Evolutionary conservation across 1,139 yeast genomes (phyloP).

Genomic region (Casaregolazyma suthepensis): DNA sequence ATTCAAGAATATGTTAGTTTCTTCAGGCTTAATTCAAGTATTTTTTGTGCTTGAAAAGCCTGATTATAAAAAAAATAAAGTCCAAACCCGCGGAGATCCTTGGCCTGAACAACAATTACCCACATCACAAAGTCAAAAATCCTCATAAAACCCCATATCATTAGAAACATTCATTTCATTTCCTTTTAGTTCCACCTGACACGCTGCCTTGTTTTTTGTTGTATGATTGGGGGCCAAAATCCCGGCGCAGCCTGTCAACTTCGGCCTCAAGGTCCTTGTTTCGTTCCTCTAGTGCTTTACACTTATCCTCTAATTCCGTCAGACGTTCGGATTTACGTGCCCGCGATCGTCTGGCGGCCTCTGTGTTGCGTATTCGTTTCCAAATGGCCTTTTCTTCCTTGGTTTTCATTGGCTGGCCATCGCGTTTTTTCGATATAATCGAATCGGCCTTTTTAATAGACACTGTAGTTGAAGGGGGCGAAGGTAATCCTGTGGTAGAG

Average conservation of each 20-base stretch:
- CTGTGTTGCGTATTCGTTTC: conserved; percentile 94
- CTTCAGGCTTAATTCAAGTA: not conserved
- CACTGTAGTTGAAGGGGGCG: not conserved
- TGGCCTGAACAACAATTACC: not conserved
- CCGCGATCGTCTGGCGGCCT: conserved; percentile 94
- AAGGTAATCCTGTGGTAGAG: not conserved
- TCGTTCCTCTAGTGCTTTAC: conserved; percentile 50
- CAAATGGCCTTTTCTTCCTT: conserved; percentile 25
- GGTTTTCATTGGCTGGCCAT: not conserved
- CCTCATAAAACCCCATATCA: not conserved
- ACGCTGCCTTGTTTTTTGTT: not conserved
- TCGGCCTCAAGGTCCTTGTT: conserved; percentile 31
- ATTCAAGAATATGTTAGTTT: not conserved
- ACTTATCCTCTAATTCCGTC: conserved; percentile 75
- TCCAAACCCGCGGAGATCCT: not conserved
- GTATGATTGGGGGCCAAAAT: not conserved
- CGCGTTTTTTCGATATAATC: not conserved
- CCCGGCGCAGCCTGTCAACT: conserved; percentile 21
- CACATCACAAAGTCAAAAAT: not conserved
- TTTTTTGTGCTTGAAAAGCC: not conserved
- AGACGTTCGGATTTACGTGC: conserved; percentile 92
- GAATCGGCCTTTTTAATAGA: not conserved
- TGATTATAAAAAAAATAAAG: not conserved
- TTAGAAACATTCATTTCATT: not conserved
- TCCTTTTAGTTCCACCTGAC: not conserved